These are phyloP conservation scores for Rickenella mellea DNA, from an alignment of 768 basidiomycete species.

Conservation along the genomic window DNA sequence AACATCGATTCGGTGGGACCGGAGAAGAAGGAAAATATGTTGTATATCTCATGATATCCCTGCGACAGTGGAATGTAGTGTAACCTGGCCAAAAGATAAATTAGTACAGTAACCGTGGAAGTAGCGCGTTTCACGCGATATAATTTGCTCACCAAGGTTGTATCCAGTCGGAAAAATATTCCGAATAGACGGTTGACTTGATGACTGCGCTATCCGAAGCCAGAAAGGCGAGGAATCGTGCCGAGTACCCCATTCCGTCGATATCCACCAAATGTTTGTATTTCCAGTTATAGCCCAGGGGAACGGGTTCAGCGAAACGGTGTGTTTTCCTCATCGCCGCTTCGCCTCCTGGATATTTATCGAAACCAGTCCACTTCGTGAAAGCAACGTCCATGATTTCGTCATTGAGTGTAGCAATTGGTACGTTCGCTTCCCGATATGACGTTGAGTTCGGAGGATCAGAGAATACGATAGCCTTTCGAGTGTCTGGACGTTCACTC, in stretches of 20 bases:
- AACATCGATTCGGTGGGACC: constrained; percentile 62
- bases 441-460: constrained; percentile 49
- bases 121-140: constrained; percentile 1
- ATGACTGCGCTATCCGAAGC: constrained; percentile 84
- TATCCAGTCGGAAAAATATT: constrained; percentile 87
- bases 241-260: constrained; percentile 94
- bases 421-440: constrained; percentile 54
- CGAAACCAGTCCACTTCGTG: constrained; percentile 61
- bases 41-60: constrained; percentile 86
- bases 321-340: constrained; percentile 52
- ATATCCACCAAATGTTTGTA: constrained; percentile 90
- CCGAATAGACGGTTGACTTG: constrained; percentile 86
- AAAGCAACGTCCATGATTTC: constrained; percentile 87
- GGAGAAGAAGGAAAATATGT: constrained; percentile 88
- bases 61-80: constrained; percentile 91
- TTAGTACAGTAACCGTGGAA: neutral
- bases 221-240: constrained; percentile 75
- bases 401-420: constrained; percentile 51
- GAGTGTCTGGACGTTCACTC: constrained; percentile 40
- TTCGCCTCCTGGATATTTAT: constrained; percentile 69
- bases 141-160: constrained; percentile 63
- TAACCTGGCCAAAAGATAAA: constrained; percentile 41
- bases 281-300: constrained; percentile 80
- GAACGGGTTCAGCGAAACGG: constrained; percentile 66
- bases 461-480: constrained; percentile 60